Evolutionary conservation across 345 rosid species (phyloP).

Genomic region (Barbarea vulgaris): DNA sequence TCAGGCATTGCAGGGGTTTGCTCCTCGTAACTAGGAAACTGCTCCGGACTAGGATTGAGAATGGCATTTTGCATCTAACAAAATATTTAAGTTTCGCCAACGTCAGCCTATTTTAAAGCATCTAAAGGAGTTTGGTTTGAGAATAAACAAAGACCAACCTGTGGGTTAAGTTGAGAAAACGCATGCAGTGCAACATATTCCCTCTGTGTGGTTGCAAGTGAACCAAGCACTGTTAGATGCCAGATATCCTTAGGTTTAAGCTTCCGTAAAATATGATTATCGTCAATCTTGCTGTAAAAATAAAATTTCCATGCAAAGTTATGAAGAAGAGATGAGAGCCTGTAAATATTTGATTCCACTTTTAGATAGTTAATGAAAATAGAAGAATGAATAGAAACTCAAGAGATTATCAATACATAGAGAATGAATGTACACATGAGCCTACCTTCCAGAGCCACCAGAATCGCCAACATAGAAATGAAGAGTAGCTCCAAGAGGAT

Average conservation of each 20-base stretch:
- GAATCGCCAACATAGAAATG: constrained; percentile 92
- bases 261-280: constrained; percentile 81
- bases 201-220: constrained; percentile 97
- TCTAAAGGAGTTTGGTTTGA: constrained; percentile 11
- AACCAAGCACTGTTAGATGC: constrained; percentile 94
- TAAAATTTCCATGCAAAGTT: not conserved
- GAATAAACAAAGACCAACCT: constrained; percentile 53
- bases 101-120: constrained; percentile 26
- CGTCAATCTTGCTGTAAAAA: constrained; percentile 65
- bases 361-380: not conserved
- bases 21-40: constrained; percentile 88
- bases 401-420: constrained; percentile 1
- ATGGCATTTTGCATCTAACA: constrained; percentile 91
- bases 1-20: constrained; percentile 90
- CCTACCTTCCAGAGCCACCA: constrained; percentile 63
- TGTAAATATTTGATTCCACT: not conserved
- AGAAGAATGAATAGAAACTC: constrained; percentile 3
- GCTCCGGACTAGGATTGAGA: constrained; percentile 84
- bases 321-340: not conserved
- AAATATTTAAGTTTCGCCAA: constrained; percentile 27
- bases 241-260: constrained; percentile 75
- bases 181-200: constrained; percentile 99
- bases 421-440: constrained; percentile 2
- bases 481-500: constrained; percentile 91
- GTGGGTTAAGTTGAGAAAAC: constrained; percentile 87